Evolutionary conservation across 148 eudicot genomes (phyloP).

Genomic region (Rhododendron simsii): DNA sequence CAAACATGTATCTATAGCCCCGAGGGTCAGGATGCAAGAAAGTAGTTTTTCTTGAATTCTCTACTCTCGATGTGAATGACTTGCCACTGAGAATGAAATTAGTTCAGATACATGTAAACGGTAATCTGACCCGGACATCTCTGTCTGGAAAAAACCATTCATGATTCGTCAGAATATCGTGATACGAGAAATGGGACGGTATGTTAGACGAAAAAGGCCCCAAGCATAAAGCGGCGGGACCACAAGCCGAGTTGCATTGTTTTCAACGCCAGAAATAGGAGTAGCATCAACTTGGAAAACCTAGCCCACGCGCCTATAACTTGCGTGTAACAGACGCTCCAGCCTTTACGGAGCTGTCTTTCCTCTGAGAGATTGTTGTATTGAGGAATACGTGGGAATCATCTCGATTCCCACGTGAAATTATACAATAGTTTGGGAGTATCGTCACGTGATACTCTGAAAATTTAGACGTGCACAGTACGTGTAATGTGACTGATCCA

Average conservation of each 20-base stretch:
- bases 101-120: too few species aligned
- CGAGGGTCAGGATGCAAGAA: too few species aligned
- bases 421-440: too few species aligned
- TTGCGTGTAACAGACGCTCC: neutral
- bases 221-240: neutral
- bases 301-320: neutral
- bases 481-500: fast-evolving
- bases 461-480: too few species aligned
- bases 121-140: too few species aligned
- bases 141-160: too few species aligned
- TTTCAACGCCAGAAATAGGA: neutral
- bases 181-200: neutral
- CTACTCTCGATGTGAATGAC: too few species aligned
- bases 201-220: neutral
- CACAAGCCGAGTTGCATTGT: neutral
- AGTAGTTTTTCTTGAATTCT: too few species aligned
- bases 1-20: neutral
- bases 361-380: neutral
- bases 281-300: neutral
- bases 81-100: too few species aligned
- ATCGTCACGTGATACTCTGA: too few species aligned
- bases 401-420: too few species aligned
- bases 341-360: neutral
- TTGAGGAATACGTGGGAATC: too few species aligned
- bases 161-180: neutral